Evolutionary conservation across 2,329 filamentous ascomycete genomes (phyloP), one percentile per base, ranked within the genome.

Genomic region (Taxawa tesnikishii): DNA sequence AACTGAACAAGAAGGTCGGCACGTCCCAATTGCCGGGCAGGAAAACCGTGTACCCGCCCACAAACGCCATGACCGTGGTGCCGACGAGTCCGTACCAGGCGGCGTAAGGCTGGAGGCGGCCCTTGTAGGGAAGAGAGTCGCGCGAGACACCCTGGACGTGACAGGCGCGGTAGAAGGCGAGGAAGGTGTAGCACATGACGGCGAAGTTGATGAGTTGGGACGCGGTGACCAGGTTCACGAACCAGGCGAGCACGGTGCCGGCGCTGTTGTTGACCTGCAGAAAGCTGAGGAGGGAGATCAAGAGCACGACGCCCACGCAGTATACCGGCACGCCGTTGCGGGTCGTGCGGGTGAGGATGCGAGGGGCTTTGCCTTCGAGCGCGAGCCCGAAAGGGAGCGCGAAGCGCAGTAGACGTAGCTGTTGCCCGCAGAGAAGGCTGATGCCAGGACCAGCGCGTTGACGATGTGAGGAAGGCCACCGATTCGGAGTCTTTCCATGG

Each of bases 21-120:
- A 79, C 49, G 37, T 73, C 66, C 82, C 79, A 87, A 5, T 67
- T 64, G 1, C 63, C 67, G 0, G 78, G 75, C 28, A 87, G 51
- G 45, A 88, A 90, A 1, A 87, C 79, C 0, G 75, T 68, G 40
- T 85, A 88, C 0, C 82, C 82, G 6, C 78, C 73, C 2, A 85
- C 73, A 43, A 87, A 74, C 0, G 75, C 70, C 75, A 88, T 85
- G 40, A 80, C 53, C 29, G 71, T 69, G 1, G 75, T 80, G 15
- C 69, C 73, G 0, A 60, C 50, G 5, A 83, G 56, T 0, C 73
- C 75, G 29, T 76, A 73, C 48, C 70, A 87, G 1, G 81, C 79
- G 0, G 72, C 66, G 44, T 75, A 87, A 3, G 83, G 83, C 59
- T 85, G 80, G 26, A 71, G 65, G 39, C 65, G 66, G 1, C 74